These are phyloP conservation scores for Boletellus ananas DNA, from an alignment of 768 basidiomycete species.

Conservation along the genomic window DNA sequence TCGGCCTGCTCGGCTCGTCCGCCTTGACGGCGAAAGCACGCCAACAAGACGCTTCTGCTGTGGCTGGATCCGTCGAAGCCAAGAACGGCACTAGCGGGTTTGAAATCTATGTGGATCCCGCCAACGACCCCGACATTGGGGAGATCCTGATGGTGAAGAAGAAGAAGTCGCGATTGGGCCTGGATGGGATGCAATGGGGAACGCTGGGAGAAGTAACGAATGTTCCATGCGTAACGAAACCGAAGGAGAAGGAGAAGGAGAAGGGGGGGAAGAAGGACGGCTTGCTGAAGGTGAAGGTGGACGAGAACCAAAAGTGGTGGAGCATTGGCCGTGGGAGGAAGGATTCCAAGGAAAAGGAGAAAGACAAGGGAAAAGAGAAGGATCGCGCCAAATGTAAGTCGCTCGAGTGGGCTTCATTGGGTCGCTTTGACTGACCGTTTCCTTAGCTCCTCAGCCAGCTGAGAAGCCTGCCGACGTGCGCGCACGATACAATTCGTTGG, in stretches of 20 bases:
- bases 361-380: slow-evolving; percentile 38
- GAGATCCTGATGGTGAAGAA: slow-evolving; percentile 75
- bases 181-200: slow-evolving; percentile 59
- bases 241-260: slow-evolving; percentile 41
- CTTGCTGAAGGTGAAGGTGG: slow-evolving; percentile 38
- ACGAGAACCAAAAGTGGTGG: slow-evolving; percentile 73
- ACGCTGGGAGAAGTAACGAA: slow-evolving; percentile 61
- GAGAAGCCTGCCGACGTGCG: slow-evolving; percentile 32
- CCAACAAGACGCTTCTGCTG: slow-evolving; percentile 56
- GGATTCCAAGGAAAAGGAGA: slow-evolving; percentile 65
- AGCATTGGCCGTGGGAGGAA: slow-evolving; percentile 72
- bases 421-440: slow-evolving; percentile 3
- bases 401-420: background rate
- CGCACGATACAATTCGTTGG: slow-evolving; percentile 64
- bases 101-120: slow-evolving; percentile 69
- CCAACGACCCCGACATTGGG: slow-evolving; percentile 59
- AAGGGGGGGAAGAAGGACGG: slow-evolving; percentile 33
- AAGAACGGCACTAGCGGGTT: slow-evolving; percentile 46
- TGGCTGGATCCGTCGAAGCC: slow-evolving; percentile 46
- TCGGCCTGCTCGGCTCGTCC: slow-evolving; percentile 41
- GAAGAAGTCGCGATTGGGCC: slow-evolving; percentile 59
- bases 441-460: slow-evolving; percentile 46
- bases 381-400: slow-evolving; percentile 35
- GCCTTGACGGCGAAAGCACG: slow-evolving; percentile 27
- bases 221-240: slow-evolving; percentile 29